Evolutionary conservation across 306 rosid genomes (phyloP).

Genomic region (Medicago truncatula): MtrunA17r5.0-ANR NC_053049.1:8364001-8364500

Average conservation of each 20-base stretch:
- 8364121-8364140: conserved; percentile 72
- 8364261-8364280: neutral
- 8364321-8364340: conserved; percentile 1
- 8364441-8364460: neutral
- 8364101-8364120: conserved; percentile 21
- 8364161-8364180: conserved; percentile 84
- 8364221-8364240: conserved; percentile 16
- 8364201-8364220: conserved; percentile 33
- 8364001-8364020: conserved; percentile 20
- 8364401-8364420: conserved; percentile 11
- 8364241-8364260: conserved; percentile 6
- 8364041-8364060: neutral
- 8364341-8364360: neutral
- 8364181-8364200: conserved; percentile 92
- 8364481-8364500: neutral
- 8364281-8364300: neutral
- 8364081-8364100: conserved; percentile 8
- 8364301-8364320: neutral
- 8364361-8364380: conserved; percentile 31
- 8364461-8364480: conserved; percentile 16
- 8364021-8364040: conserved; percentile 17
- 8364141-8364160: conserved; percentile 95
- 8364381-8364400: neutral
- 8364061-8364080: neutral
- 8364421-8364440: conserved; percentile 1